These are phyloP conservation scores for Aureobasidium sp. DNA, from an alignment of 2,329 filamentous ascomycete genomes.

Conservation along the genomic window DNA sequence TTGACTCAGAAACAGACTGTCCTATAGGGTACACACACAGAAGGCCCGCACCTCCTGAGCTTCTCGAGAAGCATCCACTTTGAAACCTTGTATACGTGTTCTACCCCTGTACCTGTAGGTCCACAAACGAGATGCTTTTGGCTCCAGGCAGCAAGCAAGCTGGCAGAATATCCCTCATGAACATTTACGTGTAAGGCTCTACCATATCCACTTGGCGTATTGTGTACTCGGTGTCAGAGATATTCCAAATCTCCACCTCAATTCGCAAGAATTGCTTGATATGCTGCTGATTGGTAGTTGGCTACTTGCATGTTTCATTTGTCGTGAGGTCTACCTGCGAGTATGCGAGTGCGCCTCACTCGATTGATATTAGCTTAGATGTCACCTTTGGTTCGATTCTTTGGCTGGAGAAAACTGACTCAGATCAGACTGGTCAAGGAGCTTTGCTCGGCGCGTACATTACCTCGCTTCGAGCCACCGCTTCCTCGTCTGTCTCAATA, in stretches of 20 bases:
- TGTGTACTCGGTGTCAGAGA: neutral
- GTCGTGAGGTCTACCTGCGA: neutral
- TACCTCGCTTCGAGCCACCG: no score
- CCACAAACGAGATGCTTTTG: neutral
- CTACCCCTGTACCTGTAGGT: neutral
- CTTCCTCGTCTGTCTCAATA: no score
- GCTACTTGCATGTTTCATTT: neutral
- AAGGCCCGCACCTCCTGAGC: neutral
- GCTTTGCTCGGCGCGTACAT: no score
- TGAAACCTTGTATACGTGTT: neutral
- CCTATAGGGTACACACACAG: neutral
- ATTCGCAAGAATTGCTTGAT: neutral
- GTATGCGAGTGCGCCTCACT: neutral
- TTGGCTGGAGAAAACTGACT: no score
- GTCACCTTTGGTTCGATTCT: neutral
- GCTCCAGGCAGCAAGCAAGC: neutral
- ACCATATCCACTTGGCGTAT: neutral
- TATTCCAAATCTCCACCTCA: neutral
- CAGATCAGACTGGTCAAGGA: no score
- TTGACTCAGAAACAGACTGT: neutral
- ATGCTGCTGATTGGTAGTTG: neutral
- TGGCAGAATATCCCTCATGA: neutral
- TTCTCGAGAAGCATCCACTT: neutral
- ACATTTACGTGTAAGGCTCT: neutral
- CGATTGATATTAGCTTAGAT: neutral